Evolutionary conservation across 2,329 filamentous ascomycete genomes (phyloP), one percentile per base, ranked within the genome.

Genomic region (Plenodomus tracheiphilus): DNA sequence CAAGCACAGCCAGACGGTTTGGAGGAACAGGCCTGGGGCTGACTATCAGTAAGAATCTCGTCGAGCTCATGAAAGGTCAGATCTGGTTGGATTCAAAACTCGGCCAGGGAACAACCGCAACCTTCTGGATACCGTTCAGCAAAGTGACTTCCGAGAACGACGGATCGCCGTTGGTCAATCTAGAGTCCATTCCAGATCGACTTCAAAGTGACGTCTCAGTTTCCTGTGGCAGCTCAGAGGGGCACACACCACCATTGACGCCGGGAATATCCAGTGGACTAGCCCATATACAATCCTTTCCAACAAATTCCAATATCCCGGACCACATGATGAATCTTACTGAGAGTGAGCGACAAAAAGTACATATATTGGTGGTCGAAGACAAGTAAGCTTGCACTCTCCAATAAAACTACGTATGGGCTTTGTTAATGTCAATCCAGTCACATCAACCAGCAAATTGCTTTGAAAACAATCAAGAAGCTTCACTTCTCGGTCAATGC

Each of bases 1-100:
- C 88, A 1, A 91, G 88, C 3, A 92, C 89, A 0, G 88, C 88
- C 16, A 79, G 88, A 44, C 81, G 85, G n/a, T 92, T 91, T 67
- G 88, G 88, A 34, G 89, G 89, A 1, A 92, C 88, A 1, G 89
- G 88, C 1, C 74, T 93, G 0, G 89, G 89, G 0, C 72, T 93
- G 53, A 90, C 88, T 1, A 93, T 93, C 58, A 89, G 85, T 73
- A 92, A 92, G 70, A 91, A 91, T 53, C 71, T 77, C 5, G 79
- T 93, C 2, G 86, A 91, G 50, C 73, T 93, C 20, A 93, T 94
- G 89, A 83, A 83, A 49, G 89, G 89, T 6, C 74, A 81, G n/a
- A 92, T 94, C 53, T 79, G 77, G 0, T 75, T 93, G 0, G 80
- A 89, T 43, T 91, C 88, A 0, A 81, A 78, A 2, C 69, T 87